Evolutionary conservation across 768 basidiomycete genomes (phyloP).

Genomic region (Piloderma croceum): DNA sequence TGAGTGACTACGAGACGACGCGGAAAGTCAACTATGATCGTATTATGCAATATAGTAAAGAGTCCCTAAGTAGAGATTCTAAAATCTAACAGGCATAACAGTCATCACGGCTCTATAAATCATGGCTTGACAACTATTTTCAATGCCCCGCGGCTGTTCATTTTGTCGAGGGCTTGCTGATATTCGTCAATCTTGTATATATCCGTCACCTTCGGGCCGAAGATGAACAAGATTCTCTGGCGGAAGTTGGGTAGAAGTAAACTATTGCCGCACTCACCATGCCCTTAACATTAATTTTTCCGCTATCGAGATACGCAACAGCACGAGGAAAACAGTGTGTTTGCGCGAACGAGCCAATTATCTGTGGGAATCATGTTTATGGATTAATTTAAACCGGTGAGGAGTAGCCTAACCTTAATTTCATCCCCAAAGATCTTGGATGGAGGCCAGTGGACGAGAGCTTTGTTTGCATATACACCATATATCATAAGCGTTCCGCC

Average conservation of each 20-base stretch:
- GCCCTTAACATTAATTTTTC: conserved; percentile 45
- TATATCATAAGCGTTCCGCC: conserved; percentile 67
- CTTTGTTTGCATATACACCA: conserved; percentile 85
- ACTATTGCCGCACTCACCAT: conserved; percentile 31
- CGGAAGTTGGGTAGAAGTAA: background rate
- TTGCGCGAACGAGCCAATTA: conserved; percentile 54
- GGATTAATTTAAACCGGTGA: background rate
- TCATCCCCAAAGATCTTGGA: conserved; percentile 75
- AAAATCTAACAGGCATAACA: no score
- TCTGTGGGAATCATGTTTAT: conserved; percentile 22
- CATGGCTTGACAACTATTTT: conserved; percentile 60
- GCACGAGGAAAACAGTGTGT: conserved; percentile 57
- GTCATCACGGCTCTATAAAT: no score
- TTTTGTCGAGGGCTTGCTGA: conserved; percentile 62
- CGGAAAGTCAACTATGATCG: no score
- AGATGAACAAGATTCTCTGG: no score
- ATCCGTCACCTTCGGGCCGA: conserved; percentile 42
- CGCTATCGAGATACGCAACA: conserved; percentile 50
- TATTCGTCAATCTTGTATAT: conserved; percentile 53
- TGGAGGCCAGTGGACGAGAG: conserved; percentile 80
- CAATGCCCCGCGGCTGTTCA: conserved; percentile 55
- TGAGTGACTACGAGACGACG: no score
- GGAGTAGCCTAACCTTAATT: conserved; percentile 39
- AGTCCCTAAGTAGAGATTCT: no score
- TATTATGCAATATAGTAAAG: no score